Evolutionary conservation across 2,329 filamentous ascomycete genomes (phyloP).

Genomic region (Aureobasidium sp.): DNA sequence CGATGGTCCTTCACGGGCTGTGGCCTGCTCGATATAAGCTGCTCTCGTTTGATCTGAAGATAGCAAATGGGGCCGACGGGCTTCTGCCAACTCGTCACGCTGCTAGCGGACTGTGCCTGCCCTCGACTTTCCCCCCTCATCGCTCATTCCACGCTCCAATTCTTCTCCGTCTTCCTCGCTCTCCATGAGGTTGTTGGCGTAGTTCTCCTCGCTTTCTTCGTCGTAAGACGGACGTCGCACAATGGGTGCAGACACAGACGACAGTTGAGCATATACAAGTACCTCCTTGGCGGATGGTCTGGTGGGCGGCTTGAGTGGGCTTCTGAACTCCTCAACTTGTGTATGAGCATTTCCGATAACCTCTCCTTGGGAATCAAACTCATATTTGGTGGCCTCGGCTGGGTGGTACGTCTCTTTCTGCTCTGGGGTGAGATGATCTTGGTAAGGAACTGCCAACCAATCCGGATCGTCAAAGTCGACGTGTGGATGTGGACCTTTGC

Average conservation of each 20-base stretch:
- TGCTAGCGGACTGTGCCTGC: neutral
- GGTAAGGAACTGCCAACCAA: neutral
- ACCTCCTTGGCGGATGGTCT: neutral
- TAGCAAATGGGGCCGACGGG: neutral
- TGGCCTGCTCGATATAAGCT: neutral
- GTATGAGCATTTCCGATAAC: neutral
- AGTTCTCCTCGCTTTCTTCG: neutral
- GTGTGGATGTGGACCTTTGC: neutral
- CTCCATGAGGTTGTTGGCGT: neutral
- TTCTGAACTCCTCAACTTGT: neutral
- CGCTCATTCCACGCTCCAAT: neutral
- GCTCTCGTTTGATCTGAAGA: neutral
- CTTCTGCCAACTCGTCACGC: neutral
- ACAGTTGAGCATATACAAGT: neutral
- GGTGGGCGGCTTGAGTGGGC: neutral
- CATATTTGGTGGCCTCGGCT: neutral
- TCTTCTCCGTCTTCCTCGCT: neutral
- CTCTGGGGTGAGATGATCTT: neutral
- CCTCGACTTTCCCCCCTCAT: neutral
- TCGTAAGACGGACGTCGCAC: neutral
- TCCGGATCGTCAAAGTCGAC: neutral
- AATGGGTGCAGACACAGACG: neutral
- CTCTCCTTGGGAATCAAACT: neutral
- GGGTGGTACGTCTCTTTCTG: neutral
- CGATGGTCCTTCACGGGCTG: neutral